phyloP scores from a whole-genome alignment of 139 green algal species.

The Yamagishiella unicocca region DNA sequence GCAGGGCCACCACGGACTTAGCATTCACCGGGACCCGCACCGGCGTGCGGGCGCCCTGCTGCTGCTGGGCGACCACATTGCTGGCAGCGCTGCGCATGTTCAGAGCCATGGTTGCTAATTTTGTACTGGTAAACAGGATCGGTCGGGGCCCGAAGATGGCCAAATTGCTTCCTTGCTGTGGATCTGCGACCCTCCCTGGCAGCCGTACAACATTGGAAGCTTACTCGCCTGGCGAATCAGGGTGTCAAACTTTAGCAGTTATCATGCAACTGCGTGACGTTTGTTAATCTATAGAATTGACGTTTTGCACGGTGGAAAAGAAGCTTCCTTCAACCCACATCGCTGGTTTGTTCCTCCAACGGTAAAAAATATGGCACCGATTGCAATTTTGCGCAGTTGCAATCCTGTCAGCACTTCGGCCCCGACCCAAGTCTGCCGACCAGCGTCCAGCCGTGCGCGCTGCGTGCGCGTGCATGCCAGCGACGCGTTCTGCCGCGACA shows the following conservation, averaged over 20 bases:
- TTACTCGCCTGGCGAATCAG: too few species aligned
- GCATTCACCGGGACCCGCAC: conserved; percentile 17
- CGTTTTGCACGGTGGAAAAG: too few species aligned
- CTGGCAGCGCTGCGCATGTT: conserved; percentile 15
- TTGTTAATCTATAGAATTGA: too few species aligned
- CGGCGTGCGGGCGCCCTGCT: conserved; percentile 19
- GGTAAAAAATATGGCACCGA: too few species aligned
- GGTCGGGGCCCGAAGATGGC: neutral
- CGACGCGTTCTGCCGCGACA: conserved; percentile 81
- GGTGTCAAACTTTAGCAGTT: too few species aligned
- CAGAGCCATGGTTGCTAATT: conserved; percentile 26
- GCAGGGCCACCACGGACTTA: neutral
- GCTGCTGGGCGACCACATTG: conserved; percentile 32
- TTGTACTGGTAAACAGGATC: neutral
- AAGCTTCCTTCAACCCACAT: too few species aligned
- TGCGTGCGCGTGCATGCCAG: conserved; percentile 44
- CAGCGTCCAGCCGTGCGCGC: neutral
- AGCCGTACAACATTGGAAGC: neutral
- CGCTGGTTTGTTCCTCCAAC: too few species aligned
- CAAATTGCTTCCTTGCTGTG: neutral
- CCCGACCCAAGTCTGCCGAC: neutral
- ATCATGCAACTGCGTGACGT: too few species aligned
- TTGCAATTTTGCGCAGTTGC: conserved; percentile 9
- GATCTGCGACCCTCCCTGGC: neutral
- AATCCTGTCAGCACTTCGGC: conserved; percentile 9